Evolutionary conservation across 768 basidiomycete species (phyloP), one percentile per base, ranked within the genome.

Genomic region (Mycena vitilis): DNA sequence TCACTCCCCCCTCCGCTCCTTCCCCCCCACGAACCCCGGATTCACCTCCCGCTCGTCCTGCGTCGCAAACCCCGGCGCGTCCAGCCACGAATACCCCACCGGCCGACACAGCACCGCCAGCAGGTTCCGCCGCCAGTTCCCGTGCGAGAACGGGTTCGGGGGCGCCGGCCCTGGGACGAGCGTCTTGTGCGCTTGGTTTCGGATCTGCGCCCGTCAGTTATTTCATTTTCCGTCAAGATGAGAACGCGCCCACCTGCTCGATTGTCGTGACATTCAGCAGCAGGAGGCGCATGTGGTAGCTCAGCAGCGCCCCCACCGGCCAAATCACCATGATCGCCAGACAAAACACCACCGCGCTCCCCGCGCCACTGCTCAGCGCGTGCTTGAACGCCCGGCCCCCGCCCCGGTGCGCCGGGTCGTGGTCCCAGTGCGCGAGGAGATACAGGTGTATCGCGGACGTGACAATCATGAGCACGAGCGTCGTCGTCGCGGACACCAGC

Each of bases 181-280:
- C 36, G 85, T 83, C 71, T 89, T 91, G 77, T 95, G 92, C 20
- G 94, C 93, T 78, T 92, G 90, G 71, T 92, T 94, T 66, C 96
- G 89, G 72, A 97, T 95, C 92, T 95, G 25, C 25, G 13, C 12
- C 12, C 25, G 51, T 52, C 25, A 25, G 51, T 0, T 12, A 5
- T 12, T 52, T 12, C 11, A 12, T n/a, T 48, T 25, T 9, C 34
- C 12, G 1, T 4, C 1, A 54, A 8, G 12, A 37, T 56, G 48
- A 23, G 61, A 52, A 53, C 48, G 51, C 30, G 54, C 48, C 48
- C 23, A 93, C 92, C 87, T 95, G 95, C 81, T 98, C 96, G 69
- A 98, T 95, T n/a, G 96, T 98, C 11, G 96, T 98, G 42, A 95
- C 85, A 78, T 97, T 96, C 70, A 95, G 82, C 38, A 95, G 77